These are phyloP conservation scores for Parathielavia appendiculata DNA, from an alignment of 495 filamentous ascomycete species.

Conservation along the genomic window DNA sequence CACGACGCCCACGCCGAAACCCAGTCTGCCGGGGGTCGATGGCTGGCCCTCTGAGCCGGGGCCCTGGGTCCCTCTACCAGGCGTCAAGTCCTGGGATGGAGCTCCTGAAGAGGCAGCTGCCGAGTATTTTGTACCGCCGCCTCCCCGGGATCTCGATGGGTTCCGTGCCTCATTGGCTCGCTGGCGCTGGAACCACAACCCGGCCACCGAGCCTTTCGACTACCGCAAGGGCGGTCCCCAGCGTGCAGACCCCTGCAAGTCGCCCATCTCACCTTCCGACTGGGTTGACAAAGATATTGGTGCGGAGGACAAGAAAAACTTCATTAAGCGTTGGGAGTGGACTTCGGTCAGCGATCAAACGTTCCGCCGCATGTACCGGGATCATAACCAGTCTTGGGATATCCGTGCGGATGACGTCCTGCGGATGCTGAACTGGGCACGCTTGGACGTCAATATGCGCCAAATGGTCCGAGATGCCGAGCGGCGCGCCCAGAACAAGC, in stretches of 20 bases:
- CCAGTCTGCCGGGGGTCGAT: too few relatives aligned
- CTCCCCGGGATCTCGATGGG: neutral
- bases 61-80: neutral
- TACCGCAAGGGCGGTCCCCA: conserved; percentile 23
- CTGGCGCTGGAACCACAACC: neutral
- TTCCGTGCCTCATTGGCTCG: neutral
- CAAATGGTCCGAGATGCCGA: neutral
- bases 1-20: too few relatives aligned
- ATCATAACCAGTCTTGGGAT: neutral
- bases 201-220: conserved; percentile 4
- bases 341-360: neutral
- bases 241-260: conserved; percentile 7
- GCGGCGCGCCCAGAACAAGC: neutral
- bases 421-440: neutral
- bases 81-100: neutral
- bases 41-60: too few relatives aligned
- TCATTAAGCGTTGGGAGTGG: neutral
- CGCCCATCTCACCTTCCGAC: neutral
- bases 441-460: neutral
- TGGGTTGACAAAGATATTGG: neutral
- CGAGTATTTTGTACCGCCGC: neutral
- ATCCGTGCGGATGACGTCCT: too few relatives aligned
- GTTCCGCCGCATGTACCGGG: neutral
- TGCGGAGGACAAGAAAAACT: neutral
- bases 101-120: neutral